Evolutionary conservation across 2,329 filamentous ascomycete genomes (phyloP).

Genomic region (Colletotrichum filicis): DNA sequence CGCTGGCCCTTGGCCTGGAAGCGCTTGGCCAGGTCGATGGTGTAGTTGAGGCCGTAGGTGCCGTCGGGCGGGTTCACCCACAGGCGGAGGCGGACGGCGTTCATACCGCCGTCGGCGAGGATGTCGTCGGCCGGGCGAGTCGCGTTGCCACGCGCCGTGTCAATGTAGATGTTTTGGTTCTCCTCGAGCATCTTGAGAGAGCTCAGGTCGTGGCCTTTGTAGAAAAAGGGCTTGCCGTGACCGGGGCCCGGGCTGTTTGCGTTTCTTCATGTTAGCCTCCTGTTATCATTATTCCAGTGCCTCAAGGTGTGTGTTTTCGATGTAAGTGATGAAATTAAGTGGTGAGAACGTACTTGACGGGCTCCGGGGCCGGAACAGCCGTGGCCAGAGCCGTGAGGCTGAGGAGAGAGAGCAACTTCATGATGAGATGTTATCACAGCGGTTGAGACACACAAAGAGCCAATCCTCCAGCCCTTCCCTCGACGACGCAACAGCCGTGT

Average conservation of each 20-base stretch:
- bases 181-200: constrained; percentile 32
- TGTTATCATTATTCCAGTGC: not conserved
- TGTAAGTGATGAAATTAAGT: no score
- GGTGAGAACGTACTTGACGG: constrained; percentile 7
- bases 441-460: not conserved
- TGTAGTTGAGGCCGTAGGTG: constrained; percentile 36
- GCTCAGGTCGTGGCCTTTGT: constrained; percentile 33
- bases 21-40: constrained; percentile 44
- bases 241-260: not conserved
- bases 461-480: no score
- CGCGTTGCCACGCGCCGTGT: constrained; percentile 25
- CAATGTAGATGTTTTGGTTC: constrained; percentile 23
- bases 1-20: constrained; percentile 47
- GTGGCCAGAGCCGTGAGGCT: constrained; percentile 18
- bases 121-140: constrained; percentile 29
- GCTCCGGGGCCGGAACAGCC: constrained; percentile 11
- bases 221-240: constrained; percentile 22
- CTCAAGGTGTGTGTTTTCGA: no score
- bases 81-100: constrained; percentile 28
- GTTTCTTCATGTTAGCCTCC: not conserved
- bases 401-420: constrained; percentile 22
- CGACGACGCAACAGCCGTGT: not conserved
- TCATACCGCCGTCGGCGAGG: constrained; percentile 32
- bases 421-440: constrained; percentile 1
- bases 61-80: constrained; percentile 31